phyloP scores from a whole-genome alignment of 2,329 filamentous ascomycete genomes.

The Pseudofabraea citricarpa region DNA sequence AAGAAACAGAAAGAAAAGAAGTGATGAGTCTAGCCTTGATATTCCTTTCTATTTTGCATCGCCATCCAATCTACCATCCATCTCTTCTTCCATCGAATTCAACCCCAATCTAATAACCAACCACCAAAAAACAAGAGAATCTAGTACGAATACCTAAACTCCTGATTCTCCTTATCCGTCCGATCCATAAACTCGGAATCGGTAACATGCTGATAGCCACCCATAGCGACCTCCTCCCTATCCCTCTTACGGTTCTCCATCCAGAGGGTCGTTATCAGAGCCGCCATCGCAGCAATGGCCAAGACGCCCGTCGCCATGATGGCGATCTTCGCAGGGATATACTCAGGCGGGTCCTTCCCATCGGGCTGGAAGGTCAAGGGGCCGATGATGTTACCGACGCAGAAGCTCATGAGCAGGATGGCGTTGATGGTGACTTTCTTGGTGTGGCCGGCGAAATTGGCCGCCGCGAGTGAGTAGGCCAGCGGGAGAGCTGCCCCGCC shows the following conservation, averaged over 20 bases:
- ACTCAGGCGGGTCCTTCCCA: conserved; percentile 41
- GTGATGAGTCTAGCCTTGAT: too few species aligned
- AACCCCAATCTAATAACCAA: too few species aligned
- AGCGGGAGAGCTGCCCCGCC: conserved; percentile 38
- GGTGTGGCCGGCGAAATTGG: conserved; percentile 36
- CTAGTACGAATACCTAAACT: conserved; percentile 12
- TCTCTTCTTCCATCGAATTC: too few species aligned
- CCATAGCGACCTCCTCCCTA: conserved; percentile 2
- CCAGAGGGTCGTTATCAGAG: conserved; percentile 2
- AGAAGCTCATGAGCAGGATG: conserved; percentile 42
- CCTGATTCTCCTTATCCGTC: conserved; percentile 13
- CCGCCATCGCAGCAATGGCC: conserved; percentile 5
- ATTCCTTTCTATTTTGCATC: too few species aligned
- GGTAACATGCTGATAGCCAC: neutral
- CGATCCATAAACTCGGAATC: conserved; percentile 9
- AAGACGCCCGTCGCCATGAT: conserved; percentile 32
- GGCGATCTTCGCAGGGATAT: conserved; percentile 46
- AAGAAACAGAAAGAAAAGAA: too few species aligned
- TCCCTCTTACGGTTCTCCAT: conserved; percentile 9
- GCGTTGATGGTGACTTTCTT: conserved; percentile 45
- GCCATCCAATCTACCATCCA: too few species aligned
- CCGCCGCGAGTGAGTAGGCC: conserved; percentile 23
- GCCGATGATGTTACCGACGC: conserved; percentile 50
- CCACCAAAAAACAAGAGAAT: too few species aligned
- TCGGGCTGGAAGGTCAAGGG: conserved; percentile 47